Base-by-base conservation (phyloP, 2,329 filamentous ascomycete genomes). In the Cladosporium colombiae region DNA sequence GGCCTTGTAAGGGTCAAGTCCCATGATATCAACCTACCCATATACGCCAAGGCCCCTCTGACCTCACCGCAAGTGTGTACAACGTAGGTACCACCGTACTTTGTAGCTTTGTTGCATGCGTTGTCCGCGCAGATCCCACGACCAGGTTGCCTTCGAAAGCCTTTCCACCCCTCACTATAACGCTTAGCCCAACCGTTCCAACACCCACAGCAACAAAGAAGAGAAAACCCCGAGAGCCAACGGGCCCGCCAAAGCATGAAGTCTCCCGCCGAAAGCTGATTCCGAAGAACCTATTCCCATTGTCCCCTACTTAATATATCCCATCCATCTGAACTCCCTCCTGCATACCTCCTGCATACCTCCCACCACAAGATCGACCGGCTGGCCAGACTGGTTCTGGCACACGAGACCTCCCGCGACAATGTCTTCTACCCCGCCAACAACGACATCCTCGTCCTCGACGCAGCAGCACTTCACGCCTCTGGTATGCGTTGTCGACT, bases 401-500 rank as follows among this genome's bases (percentile, higher is more conserved):
- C 52, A 33, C 52, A 13, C 52, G 29, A 55, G 23, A 18, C 52
- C 52, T 33, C 27, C 3, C 10, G 13, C 52, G 29, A 53, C 46
- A 29, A 62, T 62, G 31, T 23, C 60, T 14, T 25, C 46, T 29
- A 29, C 58, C 40, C 44, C 23, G 11, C 27, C 44, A 29, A 11
- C 29, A 16, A 53, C 50, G 16, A 3, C 49, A 18, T 29, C 59
- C 18, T 37, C 58, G n/a, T 11, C 29, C 21, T 61, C 57, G 40
- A 16, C 67, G 25, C 49, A 58, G 44, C 5, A 37, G 27, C 64
- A 71, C 46, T 84, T 83, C 72, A 73, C 75, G 62, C 81, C 82
- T 3, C 76, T 84, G 55, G 78, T 84, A 68, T 82, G 80, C 74
- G 78, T 85, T 56, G 83, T 85, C 68, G 82, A 83, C 71, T 85